These are phyloP conservation scores for Colletotrichum eleusines DNA, from an alignment of 2,329 filamentous ascomycete species.

Conservation along the genomic window DNA sequence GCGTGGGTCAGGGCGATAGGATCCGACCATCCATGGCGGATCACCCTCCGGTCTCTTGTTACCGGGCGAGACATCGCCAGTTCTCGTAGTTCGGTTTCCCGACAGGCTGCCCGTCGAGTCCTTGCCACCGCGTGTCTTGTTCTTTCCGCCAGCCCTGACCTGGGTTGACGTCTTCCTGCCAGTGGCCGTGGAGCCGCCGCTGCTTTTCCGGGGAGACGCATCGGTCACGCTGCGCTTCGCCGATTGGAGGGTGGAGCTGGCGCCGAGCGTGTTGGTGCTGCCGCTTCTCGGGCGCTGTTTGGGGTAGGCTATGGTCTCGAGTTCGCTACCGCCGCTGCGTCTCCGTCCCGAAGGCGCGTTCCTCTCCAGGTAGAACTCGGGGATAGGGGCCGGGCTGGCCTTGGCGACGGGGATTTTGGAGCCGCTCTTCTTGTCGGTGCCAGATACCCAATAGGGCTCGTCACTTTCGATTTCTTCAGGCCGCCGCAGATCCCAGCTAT, in stretches of 20 bases:
- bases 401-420: slow-evolving; percentile 86
- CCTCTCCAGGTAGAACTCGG: slow-evolving; percentile 78
- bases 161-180: slow-evolving; percentile 60
- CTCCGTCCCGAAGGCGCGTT: slow-evolving; percentile 76
- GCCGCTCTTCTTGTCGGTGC: slow-evolving; percentile 67
- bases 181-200: slow-evolving; percentile 43
- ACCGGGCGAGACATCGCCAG: slow-evolving; percentile 63
- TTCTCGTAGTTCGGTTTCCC: slow-evolving; percentile 71
- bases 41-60: slow-evolving; percentile 88
- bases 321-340: slow-evolving; percentile 65
- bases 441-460: slow-evolving; percentile 64
- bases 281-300: slow-evolving; percentile 78
- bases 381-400: slow-evolving; percentile 81
- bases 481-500: slow-evolving; percentile 78
- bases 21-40: slow-evolving; percentile 92
- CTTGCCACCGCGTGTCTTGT: slow-evolving; percentile 72
- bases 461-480: slow-evolving; percentile 79
- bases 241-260: slow-evolving; percentile 46
- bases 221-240: slow-evolving; percentile 62
- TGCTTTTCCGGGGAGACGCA: slow-evolving; percentile 65
- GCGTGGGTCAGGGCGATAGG: slow-evolving; percentile 95
- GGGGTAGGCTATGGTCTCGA: slow-evolving; percentile 68
- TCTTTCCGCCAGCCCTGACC: slow-evolving; percentile 62
- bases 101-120: slow-evolving; percentile 58
- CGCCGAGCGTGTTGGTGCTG: slow-evolving; percentile 68